Conservation (phyloP, 495 filamentous ascomycete species). For the Aspergillus steynii region DNA sequence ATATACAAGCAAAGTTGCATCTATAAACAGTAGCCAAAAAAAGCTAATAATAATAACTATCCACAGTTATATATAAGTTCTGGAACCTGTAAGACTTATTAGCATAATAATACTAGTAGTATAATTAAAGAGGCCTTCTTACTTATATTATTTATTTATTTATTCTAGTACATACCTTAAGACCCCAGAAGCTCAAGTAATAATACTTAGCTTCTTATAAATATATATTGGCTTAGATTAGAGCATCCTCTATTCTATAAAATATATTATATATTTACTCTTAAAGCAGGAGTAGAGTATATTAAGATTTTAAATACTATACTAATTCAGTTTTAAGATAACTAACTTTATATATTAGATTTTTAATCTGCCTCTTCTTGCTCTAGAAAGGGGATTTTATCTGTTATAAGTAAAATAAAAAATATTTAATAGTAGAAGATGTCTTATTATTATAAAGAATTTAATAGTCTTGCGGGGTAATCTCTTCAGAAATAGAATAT, state of each 20-base stretch:
- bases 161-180: not conserved
- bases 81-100: no score
- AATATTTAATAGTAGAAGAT: constrained; percentile 10
- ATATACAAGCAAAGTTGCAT: no score
- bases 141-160: constrained; percentile 1
- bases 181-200: constrained; percentile 10
- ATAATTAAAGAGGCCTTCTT: not conserved
- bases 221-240: constrained; percentile 4
- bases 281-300: constrained; percentile 10
- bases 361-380: constrained; percentile 6
- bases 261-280: constrained; percentile 12
- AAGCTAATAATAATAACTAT: no score
- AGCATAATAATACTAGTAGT: not conserved
- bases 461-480: constrained; percentile 12
- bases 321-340: constrained; percentile 13
- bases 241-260: constrained; percentile 8
- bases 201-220: constrained; percentile 9
- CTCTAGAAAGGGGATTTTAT: constrained; percentile 2
- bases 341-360: constrained; percentile 10
- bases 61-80: no score
- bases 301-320: constrained; percentile 11
- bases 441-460: constrained; percentile 12
- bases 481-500: constrained; percentile 11
- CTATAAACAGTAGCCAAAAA: no score
- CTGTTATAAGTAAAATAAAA: constrained; percentile 10